Evolutionary conservation across 108 stramenopile genomes (phyloP).

Genomic region (Schizochytrium sp.): DNA sequence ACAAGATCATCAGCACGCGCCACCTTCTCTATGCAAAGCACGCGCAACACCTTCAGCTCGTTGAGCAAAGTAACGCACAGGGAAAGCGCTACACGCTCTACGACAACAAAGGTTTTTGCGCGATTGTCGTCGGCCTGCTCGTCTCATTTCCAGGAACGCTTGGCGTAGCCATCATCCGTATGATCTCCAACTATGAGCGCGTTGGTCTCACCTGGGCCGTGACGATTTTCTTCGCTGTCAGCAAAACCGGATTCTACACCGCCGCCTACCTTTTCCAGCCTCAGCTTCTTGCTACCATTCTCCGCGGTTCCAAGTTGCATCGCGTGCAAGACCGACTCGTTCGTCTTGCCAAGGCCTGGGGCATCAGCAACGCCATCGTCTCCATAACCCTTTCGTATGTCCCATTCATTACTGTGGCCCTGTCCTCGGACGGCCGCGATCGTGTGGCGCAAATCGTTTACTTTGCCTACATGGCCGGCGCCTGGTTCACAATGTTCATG

Average conservation of each 20-base stretch:
- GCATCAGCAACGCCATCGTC: background rate
- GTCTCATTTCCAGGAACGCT: background rate
- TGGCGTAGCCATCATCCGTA: background rate
- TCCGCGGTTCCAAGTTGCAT: background rate
- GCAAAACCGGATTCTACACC: background rate
- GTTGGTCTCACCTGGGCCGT: background rate
- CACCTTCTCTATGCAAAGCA: background rate
- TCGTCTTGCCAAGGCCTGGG: background rate
- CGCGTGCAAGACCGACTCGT: background rate
- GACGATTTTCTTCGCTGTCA: background rate
- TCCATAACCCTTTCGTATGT: background rate
- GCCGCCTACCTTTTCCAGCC: background rate
- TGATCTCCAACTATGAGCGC: background rate
- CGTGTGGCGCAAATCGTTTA: background rate
- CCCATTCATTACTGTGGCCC: background rate
- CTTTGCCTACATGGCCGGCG: background rate
- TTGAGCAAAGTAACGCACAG: background rate
- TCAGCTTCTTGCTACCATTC: background rate
- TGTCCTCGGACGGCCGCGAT: background rate
- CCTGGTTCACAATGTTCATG: background rate
- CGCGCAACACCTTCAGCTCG: background rate
- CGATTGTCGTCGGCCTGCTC: background rate
- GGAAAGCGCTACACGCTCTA: background rate
- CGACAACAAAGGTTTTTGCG: background rate
- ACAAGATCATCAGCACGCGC: background rate